Percentiles rank a stretch among this genome's conserved stretches.
Conservation (phyloP, 2,329 filamentous ascomycete species). For the Phaeosphaeria sp. region DNA sequence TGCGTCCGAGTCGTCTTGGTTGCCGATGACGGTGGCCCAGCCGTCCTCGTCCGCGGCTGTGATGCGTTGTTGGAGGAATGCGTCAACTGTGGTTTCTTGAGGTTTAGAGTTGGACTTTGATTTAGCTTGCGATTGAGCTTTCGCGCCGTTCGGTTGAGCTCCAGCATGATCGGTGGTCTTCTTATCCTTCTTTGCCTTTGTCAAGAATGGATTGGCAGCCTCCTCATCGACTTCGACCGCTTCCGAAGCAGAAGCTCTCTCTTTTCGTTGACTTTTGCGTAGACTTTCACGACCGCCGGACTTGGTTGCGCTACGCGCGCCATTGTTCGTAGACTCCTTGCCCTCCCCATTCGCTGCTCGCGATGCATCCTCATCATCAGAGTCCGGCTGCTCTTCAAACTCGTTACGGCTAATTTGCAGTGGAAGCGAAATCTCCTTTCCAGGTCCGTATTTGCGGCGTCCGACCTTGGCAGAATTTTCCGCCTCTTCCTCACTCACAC, state of each 20-base stretch:
- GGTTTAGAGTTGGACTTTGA: conserved; percentile 24
- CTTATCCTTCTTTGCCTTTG: conserved; percentile 37
- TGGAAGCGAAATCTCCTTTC: conserved; percentile 39
- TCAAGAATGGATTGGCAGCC: conserved; percentile 42
- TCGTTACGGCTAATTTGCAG: conserved; percentile 54
- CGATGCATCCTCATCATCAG: conserved; percentile 50
- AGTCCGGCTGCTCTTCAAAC: conserved; percentile 66
- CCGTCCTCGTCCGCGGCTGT: conserved; percentile 49
- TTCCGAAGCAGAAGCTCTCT: not conserved
- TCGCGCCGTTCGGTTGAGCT: conserved; percentile 4
- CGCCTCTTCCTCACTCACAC: conserved; percentile 55
- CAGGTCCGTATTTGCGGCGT: conserved; percentile 72
- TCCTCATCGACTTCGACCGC: conserved; percentile 12
- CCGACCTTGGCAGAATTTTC: conserved; percentile 68
- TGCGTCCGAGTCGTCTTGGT: conserved; percentile 35
- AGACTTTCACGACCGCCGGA: conserved; percentile 12
- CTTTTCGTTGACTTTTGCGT: conserved; percentile 6
- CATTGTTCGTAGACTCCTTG: conserved; percentile 26
- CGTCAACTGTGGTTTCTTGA: conserved; percentile 26
- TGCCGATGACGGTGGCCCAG: conserved; percentile 53
- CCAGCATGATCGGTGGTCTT: conserved; percentile 17
- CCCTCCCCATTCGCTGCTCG: conserved; percentile 30
- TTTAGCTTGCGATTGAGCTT: conserved; percentile 21
- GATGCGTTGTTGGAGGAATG: conserved; percentile 40
- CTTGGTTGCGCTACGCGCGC: conserved; percentile 15